Evolutionary conservation across 345 rosid species (phyloP), one percentile per base, ranked within the genome.

Genomic region (Corymbia maculata): DNA sequence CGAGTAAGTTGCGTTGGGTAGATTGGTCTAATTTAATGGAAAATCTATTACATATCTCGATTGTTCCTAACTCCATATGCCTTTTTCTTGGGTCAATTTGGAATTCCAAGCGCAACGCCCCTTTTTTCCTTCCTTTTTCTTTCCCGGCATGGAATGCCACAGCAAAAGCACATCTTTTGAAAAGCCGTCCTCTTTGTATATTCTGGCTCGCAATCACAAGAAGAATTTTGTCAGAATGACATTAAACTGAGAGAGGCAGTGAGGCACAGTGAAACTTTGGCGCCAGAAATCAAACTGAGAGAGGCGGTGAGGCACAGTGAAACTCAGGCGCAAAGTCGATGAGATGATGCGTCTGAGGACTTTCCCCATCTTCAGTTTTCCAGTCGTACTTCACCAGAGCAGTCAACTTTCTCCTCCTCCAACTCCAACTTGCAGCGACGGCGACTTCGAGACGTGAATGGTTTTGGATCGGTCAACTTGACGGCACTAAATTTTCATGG

Each of bases 381-480:
- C 9, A 4, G 51, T 47, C 32, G 2, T 45, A 49, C 30, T 49
- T 49, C 13, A n/a, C n/a, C n/a, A 51, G 4, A n/a, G 79, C 68
- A 10, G 21, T 49, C 79, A 47, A 28, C 80, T 6, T 86, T 86
- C 75, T 57, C 47, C 9, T 16, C 50, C 55, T 28, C 55, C 86
- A 36, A 36, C 42, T 36, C 42, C 42, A 17, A n/a, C 26, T n/a
- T 51, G 2, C 0, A 0, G 64, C 4, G 45, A 21, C 8, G 2
- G 87, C 45, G 49, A 86, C 68, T 8, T 51, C 30, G 26, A 36
- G 42, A 36, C 42, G 42, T 36, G 42, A 36, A 36, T 36, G 42
- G 42, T 36, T 36, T 36, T 4, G 42, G 44, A 16, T 32, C 3
- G 90, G 91, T 87, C 91, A 87, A 89, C 49, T 87, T 86, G 61